Conservation (phyloP, 306 rosid species). For the Bauhinia variegata region DNA sequence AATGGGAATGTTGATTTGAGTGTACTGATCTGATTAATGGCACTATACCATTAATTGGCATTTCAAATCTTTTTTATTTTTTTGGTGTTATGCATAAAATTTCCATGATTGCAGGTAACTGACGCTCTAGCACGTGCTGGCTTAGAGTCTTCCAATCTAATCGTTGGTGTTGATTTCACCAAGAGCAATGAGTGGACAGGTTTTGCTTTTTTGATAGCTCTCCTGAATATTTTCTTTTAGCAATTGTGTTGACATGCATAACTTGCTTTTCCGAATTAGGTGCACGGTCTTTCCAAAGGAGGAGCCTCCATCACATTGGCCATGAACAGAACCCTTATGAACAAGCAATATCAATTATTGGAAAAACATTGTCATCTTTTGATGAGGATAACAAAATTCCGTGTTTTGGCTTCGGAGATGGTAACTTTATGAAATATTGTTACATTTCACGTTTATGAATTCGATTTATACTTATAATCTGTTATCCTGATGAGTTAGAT, state of each 20-base stretch:
- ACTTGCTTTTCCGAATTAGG: constrained; percentile 37
- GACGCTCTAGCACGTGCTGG: constrained; percentile 61
- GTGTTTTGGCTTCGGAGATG: constrained; percentile 72
- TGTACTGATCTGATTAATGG: not conserved
- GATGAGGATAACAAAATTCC: constrained; percentile 67
- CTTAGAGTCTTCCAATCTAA: constrained; percentile 63
- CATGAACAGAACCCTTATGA: constrained; percentile 65
- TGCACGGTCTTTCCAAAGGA: constrained; percentile 55
- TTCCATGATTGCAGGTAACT: constrained; percentile 47
- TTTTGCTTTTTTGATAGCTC: constrained; percentile 22
- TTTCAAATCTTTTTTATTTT: not conserved
- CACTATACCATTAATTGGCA: not conserved
- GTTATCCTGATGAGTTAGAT: not conserved
- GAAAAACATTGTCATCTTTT: constrained; percentile 59
- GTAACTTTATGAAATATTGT: constrained; percentile 28
- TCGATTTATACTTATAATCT: not conserved
- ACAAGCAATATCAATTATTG: constrained; percentile 65
- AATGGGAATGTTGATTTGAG: not conserved
- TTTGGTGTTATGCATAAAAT: not conserved
- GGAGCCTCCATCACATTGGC: constrained; percentile 67
- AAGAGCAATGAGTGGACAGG: constrained; percentile 82
- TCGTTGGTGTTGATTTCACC: constrained; percentile 69
- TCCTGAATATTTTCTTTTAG: not conserved
- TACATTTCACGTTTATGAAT: not conserved
- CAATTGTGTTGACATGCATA: constrained; percentile 17